These are phyloP conservation scores for Colletotrichum musicola DNA, from an alignment of 2,329 filamentous ascomycete species.

Conservation along the genomic window DNA sequence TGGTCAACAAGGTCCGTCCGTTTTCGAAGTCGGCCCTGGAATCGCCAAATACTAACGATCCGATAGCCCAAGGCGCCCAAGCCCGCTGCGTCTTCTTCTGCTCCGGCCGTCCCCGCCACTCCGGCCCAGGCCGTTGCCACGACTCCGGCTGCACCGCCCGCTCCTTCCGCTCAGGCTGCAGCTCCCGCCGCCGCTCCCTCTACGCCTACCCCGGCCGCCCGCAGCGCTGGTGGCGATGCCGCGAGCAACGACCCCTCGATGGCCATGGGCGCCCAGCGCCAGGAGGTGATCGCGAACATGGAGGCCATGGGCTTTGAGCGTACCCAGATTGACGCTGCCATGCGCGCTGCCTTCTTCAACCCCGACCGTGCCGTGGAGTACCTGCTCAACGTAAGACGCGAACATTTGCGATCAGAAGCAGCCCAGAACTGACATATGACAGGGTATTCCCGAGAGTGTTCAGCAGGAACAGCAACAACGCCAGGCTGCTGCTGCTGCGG, in stretches of 20 bases:
- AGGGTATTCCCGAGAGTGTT: constrained; percentile 93
- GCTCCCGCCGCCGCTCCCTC: constrained; percentile 61
- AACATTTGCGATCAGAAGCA: background rate
- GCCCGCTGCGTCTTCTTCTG: constrained; percentile 70
- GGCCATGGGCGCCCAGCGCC: constrained; percentile 85
- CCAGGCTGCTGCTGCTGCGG: constrained; percentile 56
- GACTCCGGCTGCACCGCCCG: constrained; percentile 62
- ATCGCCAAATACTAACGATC: constrained; percentile 32
- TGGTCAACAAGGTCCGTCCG: constrained; percentile 88
- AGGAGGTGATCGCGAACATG: constrained; percentile 89
- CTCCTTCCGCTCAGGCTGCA: constrained; percentile 61
- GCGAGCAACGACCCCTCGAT: constrained; percentile 78
- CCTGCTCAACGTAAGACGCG: constrained; percentile 78
- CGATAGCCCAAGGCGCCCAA: constrained; percentile 75
- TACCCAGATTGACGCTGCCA: constrained; percentile 88
- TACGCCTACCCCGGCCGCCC: constrained; percentile 68
- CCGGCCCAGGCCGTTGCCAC: constrained; percentile 67
- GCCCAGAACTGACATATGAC: constrained; percentile 15
- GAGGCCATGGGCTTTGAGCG: constrained; percentile 97
- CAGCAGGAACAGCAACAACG: constrained; percentile 75
- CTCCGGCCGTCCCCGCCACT: constrained; percentile 70
- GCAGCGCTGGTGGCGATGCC: constrained; percentile 59
- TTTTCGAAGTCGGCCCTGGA: too few species aligned
- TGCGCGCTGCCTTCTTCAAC: constrained; percentile 97
- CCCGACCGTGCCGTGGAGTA: constrained; percentile 98